These are phyloP conservation scores for Podochytrium sp. DNA, from an alignment of 192 early-diverging fungal species.

Conservation along the genomic window DNA sequence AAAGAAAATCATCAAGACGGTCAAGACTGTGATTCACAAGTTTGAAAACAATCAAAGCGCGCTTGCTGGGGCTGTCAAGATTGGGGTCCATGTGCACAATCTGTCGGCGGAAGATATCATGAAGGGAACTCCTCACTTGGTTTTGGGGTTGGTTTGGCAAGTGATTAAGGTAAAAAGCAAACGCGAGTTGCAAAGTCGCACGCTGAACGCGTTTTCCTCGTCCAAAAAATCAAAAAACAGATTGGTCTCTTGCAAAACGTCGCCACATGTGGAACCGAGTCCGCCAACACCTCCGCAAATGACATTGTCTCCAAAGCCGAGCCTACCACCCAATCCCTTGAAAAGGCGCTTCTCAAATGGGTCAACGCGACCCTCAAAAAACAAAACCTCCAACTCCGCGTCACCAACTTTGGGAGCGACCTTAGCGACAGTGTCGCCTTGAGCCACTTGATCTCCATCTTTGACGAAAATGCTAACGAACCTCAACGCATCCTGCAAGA, in stretches of 20 bases:
- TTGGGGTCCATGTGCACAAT: conserved; percentile 42
- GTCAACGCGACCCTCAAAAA: conserved; percentile 26
- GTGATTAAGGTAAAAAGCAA: conserved; percentile 44
- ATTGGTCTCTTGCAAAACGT: conserved; percentile 28
- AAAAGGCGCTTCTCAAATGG: conserved; percentile 36
- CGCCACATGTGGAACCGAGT: background rate
- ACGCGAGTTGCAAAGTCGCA: no score
- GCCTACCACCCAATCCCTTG: conserved; percentile 11
- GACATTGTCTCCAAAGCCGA: conserved; percentile 8
- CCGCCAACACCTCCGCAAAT: background rate
- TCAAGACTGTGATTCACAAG: conserved; percentile 32
- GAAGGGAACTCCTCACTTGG: conserved; percentile 36
- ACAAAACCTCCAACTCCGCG: conserved; percentile 1
- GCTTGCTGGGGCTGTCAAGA: conserved; percentile 26
- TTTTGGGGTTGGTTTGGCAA: conserved; percentile 42
- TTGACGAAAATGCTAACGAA: conserved; percentile 21
- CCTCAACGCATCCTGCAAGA: conserved; percentile 22
- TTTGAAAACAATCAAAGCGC: conserved; percentile 34
- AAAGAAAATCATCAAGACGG: conserved; percentile 20
- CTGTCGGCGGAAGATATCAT: conserved; percentile 35
- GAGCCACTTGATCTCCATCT: conserved; percentile 24
- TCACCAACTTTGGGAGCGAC: conserved; percentile 37
- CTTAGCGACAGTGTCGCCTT: conserved; percentile 31
- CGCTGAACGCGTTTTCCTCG: background rate
- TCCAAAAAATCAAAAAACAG: conserved; percentile 30